Conservation (phyloP, 2,329 filamentous ascomycete species). For the Sordariomycetes sp. region DNA sequence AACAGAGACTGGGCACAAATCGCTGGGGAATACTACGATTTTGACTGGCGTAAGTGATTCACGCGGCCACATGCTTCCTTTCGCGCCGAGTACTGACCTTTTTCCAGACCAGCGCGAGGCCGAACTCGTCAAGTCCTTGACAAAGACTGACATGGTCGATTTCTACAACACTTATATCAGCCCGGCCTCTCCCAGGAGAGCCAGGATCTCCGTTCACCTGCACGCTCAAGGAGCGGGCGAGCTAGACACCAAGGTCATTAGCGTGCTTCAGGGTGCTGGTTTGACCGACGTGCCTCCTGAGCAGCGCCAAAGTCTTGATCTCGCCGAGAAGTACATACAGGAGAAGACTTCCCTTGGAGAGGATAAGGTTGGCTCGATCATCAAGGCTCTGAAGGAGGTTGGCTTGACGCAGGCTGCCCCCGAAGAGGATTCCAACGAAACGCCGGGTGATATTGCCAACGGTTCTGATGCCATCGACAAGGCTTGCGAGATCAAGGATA, state of each 20-base stretch:
- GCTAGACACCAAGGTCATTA: slow-evolving; percentile 34
- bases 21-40: slow-evolving; percentile 79
- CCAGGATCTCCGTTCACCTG: slow-evolving; percentile 81
- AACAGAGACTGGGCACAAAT: slow-evolving; percentile 79
- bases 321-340: slow-evolving; percentile 40
- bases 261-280: slow-evolving; percentile 25
- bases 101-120: slow-evolving; percentile 64
- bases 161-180: slow-evolving; percentile 73
- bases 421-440: slow-evolving; percentile 19
- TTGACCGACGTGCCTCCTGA: slow-evolving; percentile 27
- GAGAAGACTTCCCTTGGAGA: slow-evolving; percentile 36
- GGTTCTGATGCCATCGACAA: slow-evolving; percentile 28
- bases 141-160: slow-evolving; percentile 67
- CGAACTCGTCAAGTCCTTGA: slow-evolving; percentile 61
- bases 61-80: neutral
- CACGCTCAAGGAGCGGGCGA: slow-evolving; percentile 55
- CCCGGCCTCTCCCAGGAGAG: slow-evolving; percentile 61
- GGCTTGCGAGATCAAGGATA: slow-evolving; percentile 60
- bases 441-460: slow-evolving; percentile 31
- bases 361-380: slow-evolving; percentile 38
- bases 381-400: slow-evolving; percentile 34
- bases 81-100: neutral
- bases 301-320: slow-evolving; percentile 37
- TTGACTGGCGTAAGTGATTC: slow-evolving; percentile 60
- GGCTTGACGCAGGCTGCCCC: slow-evolving; percentile 24